Percentiles rank a stretch among this genome's conserved stretches.
phyloP scores from a whole-genome alignment of 345 rosid genomes.

The Gossypium arboreum region DNA sequence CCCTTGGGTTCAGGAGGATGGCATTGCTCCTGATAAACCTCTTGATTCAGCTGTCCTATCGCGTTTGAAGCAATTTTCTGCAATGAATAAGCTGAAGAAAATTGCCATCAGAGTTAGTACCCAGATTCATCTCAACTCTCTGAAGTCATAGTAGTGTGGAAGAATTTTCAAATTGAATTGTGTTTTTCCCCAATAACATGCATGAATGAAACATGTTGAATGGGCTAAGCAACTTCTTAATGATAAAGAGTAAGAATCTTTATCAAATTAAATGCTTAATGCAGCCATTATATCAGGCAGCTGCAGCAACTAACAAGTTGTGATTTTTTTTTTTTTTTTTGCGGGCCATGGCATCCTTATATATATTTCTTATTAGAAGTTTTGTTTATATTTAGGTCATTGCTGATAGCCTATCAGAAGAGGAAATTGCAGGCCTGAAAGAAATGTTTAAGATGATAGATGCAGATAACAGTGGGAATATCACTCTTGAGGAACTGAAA shows the following conservation, averaged over 20 bases:
- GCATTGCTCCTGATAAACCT: constrained; percentile 90
- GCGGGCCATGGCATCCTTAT: background rate
- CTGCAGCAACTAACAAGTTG: background rate
- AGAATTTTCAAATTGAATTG: constrained; percentile 2
- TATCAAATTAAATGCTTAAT: background rate
- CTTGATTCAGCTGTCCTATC: constrained; percentile 85
- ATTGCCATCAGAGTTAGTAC: constrained; percentile 76
- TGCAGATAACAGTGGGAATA: constrained; percentile 28
- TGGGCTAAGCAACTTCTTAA: background rate
- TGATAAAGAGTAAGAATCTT: background rate
- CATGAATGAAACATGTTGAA: background rate
- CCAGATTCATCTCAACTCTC: background rate
- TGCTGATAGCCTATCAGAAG: constrained; percentile 5
- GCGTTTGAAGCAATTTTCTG: constrained; percentile 90
- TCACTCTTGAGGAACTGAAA: constrained; percentile 2
- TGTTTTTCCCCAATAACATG: background rate
- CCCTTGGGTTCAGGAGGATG: constrained; percentile 89
- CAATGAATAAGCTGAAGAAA: constrained; percentile 94
- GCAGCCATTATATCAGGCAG: background rate
- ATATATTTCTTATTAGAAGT: background rate
- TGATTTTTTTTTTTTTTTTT: constrained; percentile 8
- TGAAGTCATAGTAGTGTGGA: background rate
- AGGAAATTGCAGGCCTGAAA: constrained; percentile 9
- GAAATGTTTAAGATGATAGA: constrained; percentile 65
- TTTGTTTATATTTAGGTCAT: constrained; percentile 43